Conservation (phyloP, 2,329 filamentous ascomycete genomes). For the Colletotrichum sp. region DNA sequence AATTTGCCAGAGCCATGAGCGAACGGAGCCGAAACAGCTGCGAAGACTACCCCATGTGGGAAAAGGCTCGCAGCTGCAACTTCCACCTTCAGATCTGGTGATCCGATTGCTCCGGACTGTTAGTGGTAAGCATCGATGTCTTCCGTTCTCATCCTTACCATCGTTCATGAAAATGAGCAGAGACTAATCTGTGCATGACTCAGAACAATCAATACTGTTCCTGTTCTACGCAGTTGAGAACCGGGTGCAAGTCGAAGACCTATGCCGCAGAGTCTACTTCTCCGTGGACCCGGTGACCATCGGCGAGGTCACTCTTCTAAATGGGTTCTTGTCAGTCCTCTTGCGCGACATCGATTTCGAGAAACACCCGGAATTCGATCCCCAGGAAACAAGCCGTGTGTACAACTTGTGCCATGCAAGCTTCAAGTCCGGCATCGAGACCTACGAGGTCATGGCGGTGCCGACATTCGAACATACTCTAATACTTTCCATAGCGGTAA, state of each 20-base stretch:
- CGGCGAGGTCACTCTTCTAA: slow-evolving; percentile 20
- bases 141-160: background rate
- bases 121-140: background rate
- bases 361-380: background rate
- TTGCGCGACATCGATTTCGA: slow-evolving; percentile 20
- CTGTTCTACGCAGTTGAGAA: slow-evolving; percentile 22
- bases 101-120: background rate
- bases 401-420: slow-evolving; percentile 15
- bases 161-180: background rate
- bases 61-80: background rate
- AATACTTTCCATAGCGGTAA: slow-evolving; percentile 18
- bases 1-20: slow-evolving; percentile 1
- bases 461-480: slow-evolving; percentile 19
- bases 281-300: slow-evolving; percentile 20
- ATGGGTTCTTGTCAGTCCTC: slow-evolving; percentile 21
- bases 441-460: slow-evolving; percentile 17
- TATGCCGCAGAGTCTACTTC: slow-evolving; percentile 23
- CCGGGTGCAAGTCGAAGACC: slow-evolving; percentile 13
- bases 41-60: background rate
- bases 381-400: slow-evolving; percentile 5
- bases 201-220: slow-evolving; percentile 8
- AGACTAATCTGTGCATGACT: background rate
- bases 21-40: background rate
- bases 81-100: background rate
- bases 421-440: slow-evolving; percentile 19